Conservation (phyloP, 495 filamentous ascomycete genomes). For the Talaromyces thailandensis region DNA sequence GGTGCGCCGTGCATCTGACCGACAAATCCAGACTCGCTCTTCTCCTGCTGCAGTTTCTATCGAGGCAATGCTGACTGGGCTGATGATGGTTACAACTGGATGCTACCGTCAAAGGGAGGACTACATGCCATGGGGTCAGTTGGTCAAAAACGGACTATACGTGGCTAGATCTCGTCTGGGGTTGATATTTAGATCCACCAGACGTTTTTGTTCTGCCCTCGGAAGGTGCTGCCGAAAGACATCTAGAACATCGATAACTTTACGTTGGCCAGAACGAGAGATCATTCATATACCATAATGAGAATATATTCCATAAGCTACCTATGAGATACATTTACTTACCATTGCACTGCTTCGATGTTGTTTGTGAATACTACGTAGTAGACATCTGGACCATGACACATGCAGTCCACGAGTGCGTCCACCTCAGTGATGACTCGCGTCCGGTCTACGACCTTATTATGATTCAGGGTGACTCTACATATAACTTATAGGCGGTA, state of each 20-base stretch:
- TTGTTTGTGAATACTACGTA: too few species aligned
- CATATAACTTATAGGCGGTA: too few species aligned
- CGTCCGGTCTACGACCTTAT: too few species aligned
- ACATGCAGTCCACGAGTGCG: too few species aligned
- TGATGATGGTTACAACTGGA: neutral
- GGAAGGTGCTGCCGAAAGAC: neutral
- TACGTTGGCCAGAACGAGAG: neutral
- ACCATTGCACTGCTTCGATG: neutral
- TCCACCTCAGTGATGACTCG: too few species aligned
- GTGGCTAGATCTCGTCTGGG: neutral
- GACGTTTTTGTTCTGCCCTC: neutral
- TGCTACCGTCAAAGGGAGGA: neutral
- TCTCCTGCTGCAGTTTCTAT: neutral
- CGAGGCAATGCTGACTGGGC: neutral
- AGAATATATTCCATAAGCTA: neutral
- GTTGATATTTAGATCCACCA: neutral
- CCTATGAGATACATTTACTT: neutral
- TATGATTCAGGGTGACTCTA: too few species aligned
- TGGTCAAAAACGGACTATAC: neutral
- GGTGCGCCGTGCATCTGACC: neutral
- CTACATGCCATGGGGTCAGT: neutral
- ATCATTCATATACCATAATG: neutral
- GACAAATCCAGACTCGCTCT: neutral
- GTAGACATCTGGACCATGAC: too few species aligned
- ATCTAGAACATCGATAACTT: neutral